phyloP scores from a whole-genome alignment of 1,284 basidiomycete genomes.

The Tilletiopsis washingtonensis region DNA sequence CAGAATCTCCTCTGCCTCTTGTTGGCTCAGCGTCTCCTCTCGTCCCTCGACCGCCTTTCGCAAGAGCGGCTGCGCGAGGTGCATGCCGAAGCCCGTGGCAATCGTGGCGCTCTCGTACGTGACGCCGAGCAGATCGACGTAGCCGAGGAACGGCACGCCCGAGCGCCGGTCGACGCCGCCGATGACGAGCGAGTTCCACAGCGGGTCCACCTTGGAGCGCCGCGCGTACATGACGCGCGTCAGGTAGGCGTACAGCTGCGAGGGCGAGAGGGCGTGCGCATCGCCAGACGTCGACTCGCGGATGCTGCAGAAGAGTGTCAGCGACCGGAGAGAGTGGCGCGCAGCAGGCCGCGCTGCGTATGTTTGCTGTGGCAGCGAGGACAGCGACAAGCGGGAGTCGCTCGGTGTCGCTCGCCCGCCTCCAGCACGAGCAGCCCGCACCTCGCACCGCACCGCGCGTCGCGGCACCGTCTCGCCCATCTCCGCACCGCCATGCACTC shows the following conservation, averaged over 20 bases:
- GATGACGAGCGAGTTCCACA: constrained; percentile 92
- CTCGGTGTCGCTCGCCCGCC: too few relatives aligned
- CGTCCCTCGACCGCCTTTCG: constrained; percentile 78
- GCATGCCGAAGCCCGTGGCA: constrained; percentile 91
- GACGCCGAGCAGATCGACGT: constrained; percentile 92
- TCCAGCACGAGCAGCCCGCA: too few relatives aligned
- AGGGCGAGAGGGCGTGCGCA: constrained; percentile 74
- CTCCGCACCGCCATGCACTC: constrained; percentile 8
- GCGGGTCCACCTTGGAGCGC: constrained; percentile 78
- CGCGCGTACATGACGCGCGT: constrained; percentile 83
- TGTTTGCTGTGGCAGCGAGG: too few relatives aligned
- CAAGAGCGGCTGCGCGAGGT: constrained; percentile 87
- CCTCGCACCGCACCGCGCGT: too few relatives aligned
- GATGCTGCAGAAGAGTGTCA: constrained; percentile 50
- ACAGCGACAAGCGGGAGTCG: too few relatives aligned
- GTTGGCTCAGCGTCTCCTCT: constrained; percentile 67
- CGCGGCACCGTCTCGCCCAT: too few relatives aligned
- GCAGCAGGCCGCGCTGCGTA: background rate
- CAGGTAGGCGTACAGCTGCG: constrained; percentile 88
- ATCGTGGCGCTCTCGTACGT: constrained; percentile 91
- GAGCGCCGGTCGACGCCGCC: constrained; percentile 52
- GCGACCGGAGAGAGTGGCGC: background rate
- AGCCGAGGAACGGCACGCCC: constrained; percentile 57
- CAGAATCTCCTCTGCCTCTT: constrained; percentile 70
- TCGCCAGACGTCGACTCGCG: constrained; percentile 75